phyloP scores from a whole-genome alignment of 768 basidiomycete genomes.

The Mycena metata region DNA sequence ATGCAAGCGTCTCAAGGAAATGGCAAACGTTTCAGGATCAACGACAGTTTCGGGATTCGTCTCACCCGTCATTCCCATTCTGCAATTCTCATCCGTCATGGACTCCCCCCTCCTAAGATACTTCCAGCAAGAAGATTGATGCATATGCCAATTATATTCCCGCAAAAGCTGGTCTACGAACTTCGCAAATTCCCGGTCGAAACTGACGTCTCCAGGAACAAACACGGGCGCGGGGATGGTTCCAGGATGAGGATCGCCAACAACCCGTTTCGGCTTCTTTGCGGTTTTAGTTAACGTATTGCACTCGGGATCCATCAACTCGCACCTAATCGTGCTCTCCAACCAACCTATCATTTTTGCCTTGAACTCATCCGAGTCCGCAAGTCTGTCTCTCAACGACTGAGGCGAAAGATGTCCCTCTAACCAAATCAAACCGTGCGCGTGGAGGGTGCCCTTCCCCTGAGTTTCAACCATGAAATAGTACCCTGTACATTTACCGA shows the following conservation, averaged over 20 bases:
- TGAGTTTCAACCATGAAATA: conserved; percentile 43
- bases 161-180: not conserved
- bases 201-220: not conserved
- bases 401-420: conserved; percentile 41
- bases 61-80: conserved; percentile 15
- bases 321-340: not conserved
- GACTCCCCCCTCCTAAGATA: conserved; percentile 8
- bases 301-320: not conserved
- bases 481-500: conserved; percentile 12
- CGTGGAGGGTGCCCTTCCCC: conserved; percentile 44
- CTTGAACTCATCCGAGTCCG: not conserved
- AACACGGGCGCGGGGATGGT: not conserved
- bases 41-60: conserved; percentile 12
- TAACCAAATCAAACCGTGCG: conserved; percentile 49
- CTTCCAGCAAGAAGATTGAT: conserved; percentile 12
- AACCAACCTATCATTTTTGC: not conserved
- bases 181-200: not conserved
- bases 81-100: not conserved
- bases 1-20: conserved; percentile 3
- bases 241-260: not conserved
- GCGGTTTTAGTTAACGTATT: not conserved
- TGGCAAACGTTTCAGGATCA: not conserved
- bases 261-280: not conserved
- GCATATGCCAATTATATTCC: conserved; percentile 15
- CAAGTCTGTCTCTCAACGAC: not conserved